Base-by-base conservation (phyloP, 2,329 filamentous ascomycete genomes). In the Arthroderma uncinatum region DNA sequence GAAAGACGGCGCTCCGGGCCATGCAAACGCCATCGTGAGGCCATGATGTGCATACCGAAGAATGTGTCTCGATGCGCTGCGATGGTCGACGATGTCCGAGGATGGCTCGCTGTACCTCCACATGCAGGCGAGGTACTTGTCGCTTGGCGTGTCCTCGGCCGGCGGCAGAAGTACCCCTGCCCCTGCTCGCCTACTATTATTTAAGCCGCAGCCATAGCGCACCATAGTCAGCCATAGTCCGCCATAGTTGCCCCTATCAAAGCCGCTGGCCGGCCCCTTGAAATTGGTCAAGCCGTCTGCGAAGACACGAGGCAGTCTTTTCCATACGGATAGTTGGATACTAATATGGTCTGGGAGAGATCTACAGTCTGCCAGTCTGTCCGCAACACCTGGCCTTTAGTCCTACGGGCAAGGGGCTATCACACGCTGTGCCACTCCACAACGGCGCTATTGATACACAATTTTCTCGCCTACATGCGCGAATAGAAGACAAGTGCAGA, bases 371-470 rank as follows among this genome's bases (percentile, higher is more conserved):
- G 34, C 34, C 9, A 5, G 6, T 12, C 14, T 19, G 28, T 28
- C 4, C 9, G 10, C 19, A 16, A n/a, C 21, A 4, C 23, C 34
- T 50, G 28, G 23, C 28, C n/a, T 30, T 8, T 50, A 16, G 47
- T 50, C n/a, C 47, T 25, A 50, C 47, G 25, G n/a, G 2, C 34
- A 12, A 50, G 10, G 14, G 25, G 25, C 25, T 50, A 50, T 50
- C 47, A 33, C 23, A 33, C n/a, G n/a, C 25, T 50, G 47, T 50
- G 23, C 47, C 28, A 50, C 47, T 25, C 47, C 14, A 16, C 19
- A 50, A 33, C 47, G 47, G 47, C 47, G 47, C 47, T 50, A 50
- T 50, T 33, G 47, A 50, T 30, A 50, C 47, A 50, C 47, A 50
- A 4, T 12, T 30, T 50, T 42, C 39, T 50, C 47, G 47, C 47